Evolutionary conservation across 768 basidiomycete genomes (phyloP).

Genomic region (Lentinula raphanica): DNA sequence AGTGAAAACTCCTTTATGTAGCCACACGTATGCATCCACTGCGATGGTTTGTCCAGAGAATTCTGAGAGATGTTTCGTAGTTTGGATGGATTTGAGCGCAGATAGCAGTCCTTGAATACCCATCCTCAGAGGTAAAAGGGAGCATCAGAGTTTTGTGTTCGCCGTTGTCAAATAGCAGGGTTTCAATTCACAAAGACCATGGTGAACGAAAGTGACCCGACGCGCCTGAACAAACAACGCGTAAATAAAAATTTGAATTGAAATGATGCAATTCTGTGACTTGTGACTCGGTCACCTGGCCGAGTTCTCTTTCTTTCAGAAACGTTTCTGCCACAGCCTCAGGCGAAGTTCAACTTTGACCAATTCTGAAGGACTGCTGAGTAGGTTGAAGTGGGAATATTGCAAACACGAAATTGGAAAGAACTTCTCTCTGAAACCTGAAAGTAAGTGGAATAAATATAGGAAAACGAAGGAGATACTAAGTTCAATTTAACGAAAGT

Average conservation of each 20-base stretch:
- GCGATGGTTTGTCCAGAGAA: slow-evolving; percentile 82
- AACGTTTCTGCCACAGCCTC: too few relatives aligned
- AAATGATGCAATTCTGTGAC: too few relatives aligned
- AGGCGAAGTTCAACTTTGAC: too few relatives aligned
- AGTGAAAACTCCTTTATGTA: slow-evolving; percentile 82
- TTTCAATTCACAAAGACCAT: neutral
- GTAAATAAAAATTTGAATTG: slow-evolving; percentile 1
- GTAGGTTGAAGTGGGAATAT: too few relatives aligned
- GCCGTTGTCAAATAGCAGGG: neutral
- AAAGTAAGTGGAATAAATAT: too few relatives aligned
- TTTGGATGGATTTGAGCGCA: slow-evolving; percentile 86
- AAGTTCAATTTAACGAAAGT: too few relatives aligned
- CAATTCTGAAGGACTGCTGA: too few relatives aligned
- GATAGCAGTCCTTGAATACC: slow-evolving; percentile 90
- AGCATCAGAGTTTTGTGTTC: neutral
- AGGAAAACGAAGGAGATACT: too few relatives aligned
- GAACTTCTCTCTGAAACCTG: too few relatives aligned
- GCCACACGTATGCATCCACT: slow-evolving; percentile 94
- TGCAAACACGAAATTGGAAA: too few relatives aligned
- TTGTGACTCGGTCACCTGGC: too few relatives aligned
- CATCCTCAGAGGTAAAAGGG: slow-evolving; percentile 40
- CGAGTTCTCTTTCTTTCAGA: too few relatives aligned
- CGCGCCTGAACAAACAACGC: neutral
- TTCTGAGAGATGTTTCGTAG: slow-evolving; percentile 70
- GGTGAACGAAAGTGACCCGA: neutral